Percentiles rank a stretch among this genome's conserved stretches.
phyloP scores from a whole-genome alignment of 2,329 filamentous ascomycete genomes.

The Cadophora luteo-olivacea region DNA sequence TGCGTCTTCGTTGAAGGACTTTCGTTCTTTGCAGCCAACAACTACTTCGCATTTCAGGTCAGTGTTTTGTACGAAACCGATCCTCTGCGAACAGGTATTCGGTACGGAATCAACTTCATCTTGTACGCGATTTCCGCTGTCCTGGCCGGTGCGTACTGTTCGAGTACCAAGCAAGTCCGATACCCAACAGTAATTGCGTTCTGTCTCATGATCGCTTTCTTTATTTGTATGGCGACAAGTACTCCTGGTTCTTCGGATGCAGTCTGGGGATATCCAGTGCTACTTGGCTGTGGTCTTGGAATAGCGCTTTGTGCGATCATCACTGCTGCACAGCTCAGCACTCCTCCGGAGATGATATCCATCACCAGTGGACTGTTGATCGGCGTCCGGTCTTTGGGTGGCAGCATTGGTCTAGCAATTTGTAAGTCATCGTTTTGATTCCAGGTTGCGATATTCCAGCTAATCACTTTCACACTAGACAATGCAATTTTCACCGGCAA shows the following conservation, averaged over 20 bases:
- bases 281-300: conserved; percentile 47
- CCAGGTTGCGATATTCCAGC: not conserved
- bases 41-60: conserved; percentile 50
- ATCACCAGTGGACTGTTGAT: conserved; percentile 46
- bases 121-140: conserved; percentile 42
- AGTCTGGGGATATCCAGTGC: conserved; percentile 48
- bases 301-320: conserved; percentile 47
- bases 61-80: conserved; percentile 48
- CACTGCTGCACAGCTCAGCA: conserved; percentile 49
- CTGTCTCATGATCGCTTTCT: conserved; percentile 41
- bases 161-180: conserved; percentile 44
- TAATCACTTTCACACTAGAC: conserved; percentile 28
- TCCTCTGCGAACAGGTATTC: conserved; percentile 43
- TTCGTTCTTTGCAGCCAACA: conserved; percentile 51
- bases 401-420: conserved; percentile 56
- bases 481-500: conserved; percentile 44
- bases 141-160: conserved; percentile 42
- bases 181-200: conserved; percentile 46
- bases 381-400: conserved; percentile 51
- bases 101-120: conserved; percentile 47
- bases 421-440: conserved; percentile 26
- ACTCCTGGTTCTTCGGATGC: conserved; percentile 35
- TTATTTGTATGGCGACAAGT: conserved; percentile 42
- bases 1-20: conserved; percentile 49
- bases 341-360: conserved; percentile 47